A percentile compares a stretch with the other conserved stretches of the same genome.
Evolutionary conservation across 1,284 basidiomycete genomes (phyloP).

Genomic region (Pascua guehoae): DNA sequence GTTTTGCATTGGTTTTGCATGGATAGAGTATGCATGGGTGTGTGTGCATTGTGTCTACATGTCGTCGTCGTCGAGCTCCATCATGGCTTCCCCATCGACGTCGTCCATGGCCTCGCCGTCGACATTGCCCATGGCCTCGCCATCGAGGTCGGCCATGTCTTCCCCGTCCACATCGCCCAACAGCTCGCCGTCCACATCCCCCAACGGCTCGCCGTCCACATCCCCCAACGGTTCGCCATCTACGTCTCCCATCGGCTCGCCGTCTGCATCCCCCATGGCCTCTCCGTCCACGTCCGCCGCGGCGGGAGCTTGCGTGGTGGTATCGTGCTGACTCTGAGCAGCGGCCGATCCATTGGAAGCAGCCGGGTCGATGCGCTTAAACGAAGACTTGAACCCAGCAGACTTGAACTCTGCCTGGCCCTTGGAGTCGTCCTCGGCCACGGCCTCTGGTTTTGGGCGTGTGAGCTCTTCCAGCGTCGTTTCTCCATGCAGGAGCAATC

Average conservation of each 20-base stretch:
- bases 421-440: conserved; percentile 21
- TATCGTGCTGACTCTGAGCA: conserved; percentile 28
- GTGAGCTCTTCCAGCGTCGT: conserved; percentile 15
- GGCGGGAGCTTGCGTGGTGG: conserved; percentile 35
- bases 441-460: conserved; percentile 3
- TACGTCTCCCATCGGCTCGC: conserved; percentile 45
- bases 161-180: conserved; percentile 53
- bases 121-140: conserved; percentile 16
- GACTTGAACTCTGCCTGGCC: conserved; percentile 67
- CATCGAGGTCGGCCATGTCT: neutral
- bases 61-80: conserved; percentile 42
- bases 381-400: conserved; percentile 56
- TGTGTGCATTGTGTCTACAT: neutral
- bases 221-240: conserved; percentile 39
- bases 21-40: neutral
- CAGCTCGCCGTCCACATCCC: conserved; percentile 56
- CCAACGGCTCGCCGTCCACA: conserved; percentile 47
- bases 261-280: conserved; percentile 6
- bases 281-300: conserved; percentile 28
- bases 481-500: conserved; percentile 67
- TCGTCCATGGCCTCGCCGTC: conserved; percentile 27
- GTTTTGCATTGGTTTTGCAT: neutral
- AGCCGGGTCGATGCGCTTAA: conserved; percentile 38
- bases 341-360: neutral
- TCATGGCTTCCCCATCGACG: conserved; percentile 32